Evolutionary conservation across 805 yeast genomes (phyloP), one percentile per base, ranked within the genome.

Genomic region (Wickerhamomyces canadensis): DNA sequence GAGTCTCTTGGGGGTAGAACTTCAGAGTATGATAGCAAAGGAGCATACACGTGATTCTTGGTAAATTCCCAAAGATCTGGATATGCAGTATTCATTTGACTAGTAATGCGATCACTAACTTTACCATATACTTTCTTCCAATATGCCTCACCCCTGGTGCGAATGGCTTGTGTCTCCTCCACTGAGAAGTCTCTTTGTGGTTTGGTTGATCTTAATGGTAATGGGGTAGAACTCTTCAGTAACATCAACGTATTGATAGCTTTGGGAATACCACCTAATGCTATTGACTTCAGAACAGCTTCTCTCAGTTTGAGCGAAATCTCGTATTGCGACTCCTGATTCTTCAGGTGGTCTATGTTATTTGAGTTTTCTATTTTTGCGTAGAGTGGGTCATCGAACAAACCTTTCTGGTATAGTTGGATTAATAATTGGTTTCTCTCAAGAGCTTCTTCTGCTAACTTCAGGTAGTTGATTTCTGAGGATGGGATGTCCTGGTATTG

Each of bases 61-160:
- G 91, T 76, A 51, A 71, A 84, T 41, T 73, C 68, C 80, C 91
- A 84, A 41, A 89, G 67, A 56, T 89, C 96, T 0, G 96, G 96
- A 57, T 87, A 87, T 13, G 95, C 83, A 0, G 73, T 62, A 37
- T 66, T 58, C 74, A 89, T 65, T 51, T 87, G 93, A 32, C 67
- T 68, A 27, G 68, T 69, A 19, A 89, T 84, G 19, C 95, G 65
- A 14, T 61, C 57, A 26, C 87, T 74, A 14, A 89, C 77, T 54
- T 87, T 88, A 35, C 79, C 80, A 55, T 89, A 89, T 1, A 87
- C 77, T 7, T 68, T 63, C 42, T 76, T 74, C 87, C 94, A 89
- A 55, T 84, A 79, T 13, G 67, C 64, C 2, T 65, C 50, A 2
- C 96, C 97, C 18, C 81, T 57, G 6, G 44, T 36, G 27, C 39